Conservation (phyloP, 805 yeast species). For the Pachysolen tannophilus region DNA sequence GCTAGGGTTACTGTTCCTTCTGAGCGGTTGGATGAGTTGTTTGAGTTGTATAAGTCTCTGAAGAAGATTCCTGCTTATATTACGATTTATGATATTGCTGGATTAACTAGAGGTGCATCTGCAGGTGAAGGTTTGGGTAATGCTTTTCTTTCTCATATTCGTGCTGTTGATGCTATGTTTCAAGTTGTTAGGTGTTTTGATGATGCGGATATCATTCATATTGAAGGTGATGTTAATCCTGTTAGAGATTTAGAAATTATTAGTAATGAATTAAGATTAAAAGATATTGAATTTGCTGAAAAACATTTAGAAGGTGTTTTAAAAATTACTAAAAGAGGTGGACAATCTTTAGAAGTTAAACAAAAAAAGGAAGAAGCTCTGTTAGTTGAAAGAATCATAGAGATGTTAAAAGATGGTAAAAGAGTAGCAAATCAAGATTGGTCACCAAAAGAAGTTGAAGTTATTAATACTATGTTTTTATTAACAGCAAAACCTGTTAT, state of each 20-base stretch:
- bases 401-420: conserved; percentile 56
- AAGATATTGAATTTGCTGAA: conserved; percentile 66
- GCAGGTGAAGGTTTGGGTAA: conserved; percentile 70
- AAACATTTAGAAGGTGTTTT: conserved; percentile 55
- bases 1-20: conserved; percentile 49
- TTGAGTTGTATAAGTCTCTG: conserved; percentile 38
- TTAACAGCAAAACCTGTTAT: conserved; percentile 88
- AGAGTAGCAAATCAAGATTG: conserved; percentile 55
- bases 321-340: conserved; percentile 55
- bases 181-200: conserved; percentile 62
- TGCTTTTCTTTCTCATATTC: conserved; percentile 58
- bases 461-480: conserved; percentile 63
- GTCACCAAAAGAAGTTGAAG: conserved; percentile 55
- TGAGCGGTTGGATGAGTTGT: conserved; percentile 38
- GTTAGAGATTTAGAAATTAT: conserved; percentile 56
- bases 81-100: conserved; percentile 63
- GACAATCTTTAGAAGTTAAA: conserved; percentile 57
- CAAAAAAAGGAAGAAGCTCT: conserved; percentile 55
- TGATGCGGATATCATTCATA: conserved; percentile 59
- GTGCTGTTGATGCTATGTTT: conserved; percentile 65
- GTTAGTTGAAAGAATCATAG: conserved; percentile 48
- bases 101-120: conserved; percentile 56
- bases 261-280: conserved; percentile 54
- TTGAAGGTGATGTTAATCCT: conserved; percentile 58
- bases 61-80: conserved; percentile 46